A percentile compares a stretch with the other conserved stretches of the same genome.
Evolutionary conservation across 1,284 basidiomycete species (phyloP).

Genomic region (Irpex lacteus): DNA sequence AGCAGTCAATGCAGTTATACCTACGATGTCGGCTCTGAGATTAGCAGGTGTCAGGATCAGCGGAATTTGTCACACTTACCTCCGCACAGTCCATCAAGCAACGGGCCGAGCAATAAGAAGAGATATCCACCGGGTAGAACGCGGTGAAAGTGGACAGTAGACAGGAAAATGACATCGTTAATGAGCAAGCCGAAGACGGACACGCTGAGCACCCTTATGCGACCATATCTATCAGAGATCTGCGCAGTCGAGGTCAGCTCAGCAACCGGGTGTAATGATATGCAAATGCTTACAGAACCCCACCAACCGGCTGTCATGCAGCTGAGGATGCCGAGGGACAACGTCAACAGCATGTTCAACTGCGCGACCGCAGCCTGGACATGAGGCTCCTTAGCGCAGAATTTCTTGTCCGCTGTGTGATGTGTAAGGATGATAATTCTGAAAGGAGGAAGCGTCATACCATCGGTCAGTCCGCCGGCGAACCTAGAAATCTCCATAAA

Average conservation of each 20-base stretch:
- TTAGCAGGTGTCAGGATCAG: neutral
- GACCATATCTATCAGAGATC: slow-evolving; percentile 80
- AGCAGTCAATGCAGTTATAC: slow-evolving; percentile 45
- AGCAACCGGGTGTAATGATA: neutral
- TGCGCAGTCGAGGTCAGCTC: slow-evolving; percentile 24
- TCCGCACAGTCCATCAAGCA: slow-evolving; percentile 77
- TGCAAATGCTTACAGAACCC: slow-evolving; percentile 58
- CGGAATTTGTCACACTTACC: slow-evolving; percentile 38
- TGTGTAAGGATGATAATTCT: neutral
- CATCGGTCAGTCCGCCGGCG: neutral
- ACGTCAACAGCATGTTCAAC: slow-evolving; percentile 49
- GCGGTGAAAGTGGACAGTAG: slow-evolving; percentile 59
- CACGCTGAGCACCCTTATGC: slow-evolving; percentile 63
- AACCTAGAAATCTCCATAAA: neutral
- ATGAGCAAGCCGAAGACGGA: slow-evolving; percentile 63
- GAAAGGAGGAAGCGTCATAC: neutral
- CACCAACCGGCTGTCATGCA: slow-evolving; percentile 84
- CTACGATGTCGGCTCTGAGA: slow-evolving; percentile 29
- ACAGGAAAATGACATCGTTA: slow-evolving; percentile 65
- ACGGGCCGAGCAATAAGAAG: slow-evolving; percentile 73
- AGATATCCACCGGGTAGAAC: slow-evolving; percentile 78
- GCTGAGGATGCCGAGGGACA: slow-evolving; percentile 69
- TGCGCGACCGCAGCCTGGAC: slow-evolving; percentile 74
- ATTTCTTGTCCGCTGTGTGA: neutral
- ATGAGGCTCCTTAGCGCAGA: slow-evolving; percentile 68